Conservation (phyloP, 768 basidiomycete genomes). For the Lactifluus echinatus region DNA sequence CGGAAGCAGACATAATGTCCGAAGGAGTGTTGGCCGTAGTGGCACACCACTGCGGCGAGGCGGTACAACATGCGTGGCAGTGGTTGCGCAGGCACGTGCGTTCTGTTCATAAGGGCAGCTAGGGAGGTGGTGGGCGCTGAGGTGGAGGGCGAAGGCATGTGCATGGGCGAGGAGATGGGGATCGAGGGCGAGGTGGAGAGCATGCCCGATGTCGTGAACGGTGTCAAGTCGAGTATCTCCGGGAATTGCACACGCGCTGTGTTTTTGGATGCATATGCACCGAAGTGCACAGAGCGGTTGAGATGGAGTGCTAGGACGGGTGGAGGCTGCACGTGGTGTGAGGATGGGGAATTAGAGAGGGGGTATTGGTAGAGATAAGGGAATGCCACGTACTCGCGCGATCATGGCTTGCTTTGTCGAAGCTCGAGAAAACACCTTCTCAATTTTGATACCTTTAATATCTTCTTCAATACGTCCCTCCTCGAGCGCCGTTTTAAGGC, state of each 20-base stretch:
- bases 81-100: not conserved
- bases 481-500: slow-evolving; percentile 55
- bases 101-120: not conserved
- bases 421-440: slow-evolving; percentile 62
- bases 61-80: slow-evolving; percentile 63
- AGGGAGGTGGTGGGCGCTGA: slow-evolving; percentile 32
- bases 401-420: slow-evolving; percentile 91
- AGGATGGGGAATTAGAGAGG: not conserved
- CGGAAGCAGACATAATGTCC: slow-evolving; percentile 94
- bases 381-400: slow-evolving; percentile 55
- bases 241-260: slow-evolving; percentile 73
- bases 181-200: slow-evolving; percentile 61
- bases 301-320: slow-evolving; percentile 82
- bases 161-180: slow-evolving; percentile 51
- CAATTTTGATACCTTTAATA: slow-evolving; percentile 69
- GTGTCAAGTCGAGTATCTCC: slow-evolving; percentile 81
- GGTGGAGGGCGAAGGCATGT: slow-evolving; percentile 47
- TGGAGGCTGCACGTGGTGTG: slow-evolving; percentile 52
- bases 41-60: slow-evolving; percentile 79
- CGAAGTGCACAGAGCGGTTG: slow-evolving; percentile 83
- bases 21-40: slow-evolving; percentile 87
- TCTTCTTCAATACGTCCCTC: slow-evolving; percentile 80
- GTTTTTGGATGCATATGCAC: slow-evolving; percentile 74
- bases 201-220: slow-evolving; percentile 75
- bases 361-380: not conserved